Base-by-base conservation (phyloP, 2,329 filamentous ascomycete species). In the Cercospora beticola region DNA sequence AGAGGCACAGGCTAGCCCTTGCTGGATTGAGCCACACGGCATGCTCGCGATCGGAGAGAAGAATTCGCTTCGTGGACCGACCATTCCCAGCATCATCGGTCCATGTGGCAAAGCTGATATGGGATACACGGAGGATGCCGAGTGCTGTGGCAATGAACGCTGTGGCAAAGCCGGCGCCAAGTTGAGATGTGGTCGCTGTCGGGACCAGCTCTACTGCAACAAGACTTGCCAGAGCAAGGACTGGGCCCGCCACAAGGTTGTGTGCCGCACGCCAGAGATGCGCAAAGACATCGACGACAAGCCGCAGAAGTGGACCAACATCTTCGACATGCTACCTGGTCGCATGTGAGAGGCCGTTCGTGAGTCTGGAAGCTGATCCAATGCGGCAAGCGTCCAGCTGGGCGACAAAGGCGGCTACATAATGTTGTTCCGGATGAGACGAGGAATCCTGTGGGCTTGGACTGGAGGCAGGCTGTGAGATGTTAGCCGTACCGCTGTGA, bases 181-280 rank as follows among this genome's bases (percentile, higher is more conserved):
- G 12, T 26, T 54, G 49, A 23, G 8, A 6, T 65, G 62, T 9
- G n/a, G 18, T 16, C 49, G 49, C 18, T 65, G 62, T 16, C 56
- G 30, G 5, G 62, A 65, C n/a, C 49, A 57, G 62, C n/a, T 36
- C n/a, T 65, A 65, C 18, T 65, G 62, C 52, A 30, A 65, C 62
- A 65, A 65, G 31, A n/a, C 18, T 9, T 65, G 62, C n/a, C 62
- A 65, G 62, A 65, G 57, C 28, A 56, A 18, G 33, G 62, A 65
- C 26, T 65, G 62, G 62, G 16, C 5, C 1, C 62, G 62, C 31
- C 62, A 65, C 62, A 65, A 65, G 33, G 49, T 46, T 30, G 62
- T 65, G 30, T 65, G 54, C 40, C 54, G 63, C 26, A 58, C 31
- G 33, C 63, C 54, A n/a, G 63, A 59, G 52, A 43, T 43, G 16